Conservation (phyloP, 305 asterid genomes). For the Rubia peregrina region DNA sequence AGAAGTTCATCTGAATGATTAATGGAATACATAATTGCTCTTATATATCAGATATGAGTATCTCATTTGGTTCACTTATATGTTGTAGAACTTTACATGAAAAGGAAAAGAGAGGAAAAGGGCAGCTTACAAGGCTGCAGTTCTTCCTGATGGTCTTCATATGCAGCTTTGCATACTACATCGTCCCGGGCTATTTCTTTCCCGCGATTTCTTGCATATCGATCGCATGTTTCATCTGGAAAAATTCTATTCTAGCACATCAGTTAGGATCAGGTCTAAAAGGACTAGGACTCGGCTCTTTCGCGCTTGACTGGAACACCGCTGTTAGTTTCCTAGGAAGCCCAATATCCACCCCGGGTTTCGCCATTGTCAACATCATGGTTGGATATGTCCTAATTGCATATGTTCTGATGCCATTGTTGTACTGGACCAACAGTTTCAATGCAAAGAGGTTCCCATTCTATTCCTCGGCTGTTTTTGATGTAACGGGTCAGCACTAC, state of each 20-base stretch:
- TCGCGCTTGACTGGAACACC: slow-evolving; percentile 55
- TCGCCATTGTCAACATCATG: slow-evolving; percentile 41
- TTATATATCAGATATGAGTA: neutral
- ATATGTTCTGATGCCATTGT: slow-evolving; percentile 43
- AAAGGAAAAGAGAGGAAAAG: slow-evolving; percentile 40
- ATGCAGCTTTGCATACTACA: slow-evolving; percentile 52
- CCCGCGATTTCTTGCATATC: slow-evolving; percentile 49
- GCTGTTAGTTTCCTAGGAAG: slow-evolving; percentile 33
- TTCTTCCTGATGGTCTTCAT: slow-evolving; percentile 42
- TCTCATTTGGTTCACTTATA: neutral
- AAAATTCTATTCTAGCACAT: slow-evolving; percentile 32
- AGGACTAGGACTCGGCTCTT: slow-evolving; percentile 60
- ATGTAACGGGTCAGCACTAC: slow-evolving; percentile 26
- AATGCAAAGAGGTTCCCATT: slow-evolving; percentile 50
- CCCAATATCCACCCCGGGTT: slow-evolving; percentile 48
- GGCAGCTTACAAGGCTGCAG: slow-evolving; percentile 45
- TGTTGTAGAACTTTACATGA: slow-evolving; percentile 52
- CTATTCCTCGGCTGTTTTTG: slow-evolving; percentile 37
- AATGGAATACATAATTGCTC: no score
- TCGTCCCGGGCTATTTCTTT: slow-evolving; percentile 49
- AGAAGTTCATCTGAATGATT: neutral
- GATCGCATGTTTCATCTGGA: slow-evolving; percentile 39
- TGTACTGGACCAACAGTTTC: slow-evolving; percentile 36
- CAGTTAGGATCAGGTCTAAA: slow-evolving; percentile 60
- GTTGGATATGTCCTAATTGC: slow-evolving; percentile 38